A percentile compares a stretch with the other conserved stretches of the same genome.
These are phyloP conservation scores for Lunularia cruciata DNA, from an alignment of 225 moss, liverwort and hornwort species.

Conservation along the genomic window DNA sequence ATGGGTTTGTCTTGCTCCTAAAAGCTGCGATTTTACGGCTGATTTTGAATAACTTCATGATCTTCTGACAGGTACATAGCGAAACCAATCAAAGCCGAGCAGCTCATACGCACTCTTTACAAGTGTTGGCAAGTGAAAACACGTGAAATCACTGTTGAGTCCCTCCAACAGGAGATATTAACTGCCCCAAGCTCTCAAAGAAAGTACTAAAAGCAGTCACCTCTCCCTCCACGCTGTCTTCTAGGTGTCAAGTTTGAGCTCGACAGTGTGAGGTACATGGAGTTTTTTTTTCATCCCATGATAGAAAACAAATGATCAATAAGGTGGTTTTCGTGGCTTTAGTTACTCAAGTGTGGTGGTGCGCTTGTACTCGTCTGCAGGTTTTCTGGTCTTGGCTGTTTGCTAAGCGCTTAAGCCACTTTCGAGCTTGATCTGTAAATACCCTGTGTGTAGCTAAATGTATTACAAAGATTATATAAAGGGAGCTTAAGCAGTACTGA, in stretches of 20 bases:
- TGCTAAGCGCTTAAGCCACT: no score
- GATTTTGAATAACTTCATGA: background rate
- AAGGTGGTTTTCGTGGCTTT: no score
- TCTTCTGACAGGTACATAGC: slow-evolving; percentile 33
- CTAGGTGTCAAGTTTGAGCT: slow-evolving; percentile 1
- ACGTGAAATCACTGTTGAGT: slow-evolving; percentile 13
- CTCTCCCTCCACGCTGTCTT: background rate
- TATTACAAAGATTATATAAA: no score
- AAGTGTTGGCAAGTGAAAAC: slow-evolving; percentile 41
- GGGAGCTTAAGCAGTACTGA: no score
- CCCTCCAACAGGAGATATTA: slow-evolving; percentile 17
- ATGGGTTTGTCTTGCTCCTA: no score
- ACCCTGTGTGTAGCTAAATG: no score
- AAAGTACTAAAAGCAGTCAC: background rate
- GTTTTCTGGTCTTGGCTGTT: no score
- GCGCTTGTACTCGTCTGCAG: no score
- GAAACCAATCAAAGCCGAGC: slow-evolving; percentile 36
- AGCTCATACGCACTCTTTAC: slow-evolving; percentile 24
- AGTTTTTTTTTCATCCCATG: background rate
- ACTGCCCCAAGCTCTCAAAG: slow-evolving; percentile 1
- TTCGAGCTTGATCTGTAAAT: no score
- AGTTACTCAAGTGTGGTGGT: no score
- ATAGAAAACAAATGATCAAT: no score
- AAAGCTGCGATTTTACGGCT: no score
- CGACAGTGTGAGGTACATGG: background rate